Conservation (phyloP, 2,329 filamentous ascomycete species). For the Apiospora sp. region DNA sequence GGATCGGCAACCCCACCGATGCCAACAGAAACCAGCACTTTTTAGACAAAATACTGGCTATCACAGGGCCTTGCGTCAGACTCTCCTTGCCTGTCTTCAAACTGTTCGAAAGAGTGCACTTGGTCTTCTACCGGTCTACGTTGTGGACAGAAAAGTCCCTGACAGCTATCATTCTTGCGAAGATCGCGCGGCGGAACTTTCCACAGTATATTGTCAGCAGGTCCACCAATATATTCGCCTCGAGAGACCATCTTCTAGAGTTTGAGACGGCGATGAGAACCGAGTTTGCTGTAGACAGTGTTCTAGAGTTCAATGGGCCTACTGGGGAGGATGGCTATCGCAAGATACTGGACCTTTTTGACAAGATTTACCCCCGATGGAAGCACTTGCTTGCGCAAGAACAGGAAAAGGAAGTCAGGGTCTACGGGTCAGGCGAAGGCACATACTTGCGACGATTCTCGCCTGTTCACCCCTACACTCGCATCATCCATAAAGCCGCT, state of each 20-base stretch:
- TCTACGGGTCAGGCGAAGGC: constrained; percentile 85
- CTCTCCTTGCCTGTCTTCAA: constrained; percentile 76
- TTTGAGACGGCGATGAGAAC: constrained; percentile 87
- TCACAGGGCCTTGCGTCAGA: constrained; percentile 84
- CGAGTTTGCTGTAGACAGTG: constrained; percentile 81
- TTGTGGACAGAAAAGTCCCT: constrained; percentile 98
- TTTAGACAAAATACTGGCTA: constrained; percentile 76
- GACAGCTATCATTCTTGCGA: constrained; percentile 91
- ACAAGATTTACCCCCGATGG: constrained; percentile 85
- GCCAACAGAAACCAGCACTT: constrained; percentile 78
- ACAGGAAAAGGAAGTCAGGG: constrained; percentile 75
- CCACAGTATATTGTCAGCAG: constrained; percentile 90
- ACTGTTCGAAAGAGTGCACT: constrained; percentile 91
- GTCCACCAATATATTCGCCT: constrained; percentile 86
- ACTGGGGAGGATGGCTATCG: constrained; percentile 71
- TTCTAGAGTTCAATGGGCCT: constrained; percentile 81
- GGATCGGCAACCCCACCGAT: constrained; percentile 34
- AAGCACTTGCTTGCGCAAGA: constrained; percentile 75
- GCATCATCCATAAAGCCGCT: constrained; percentile 88
- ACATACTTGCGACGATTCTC: constrained; percentile 90
- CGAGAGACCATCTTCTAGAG: constrained; percentile 78
- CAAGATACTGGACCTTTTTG: constrained; percentile 74
- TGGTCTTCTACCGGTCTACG: constrained; percentile 95
- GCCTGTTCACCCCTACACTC: constrained; percentile 90
- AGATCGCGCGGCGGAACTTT: constrained; percentile 87